Base-by-base conservation (phyloP, 495 filamentous ascomycete genomes). In the Penicillium subrubescens region DNA sequence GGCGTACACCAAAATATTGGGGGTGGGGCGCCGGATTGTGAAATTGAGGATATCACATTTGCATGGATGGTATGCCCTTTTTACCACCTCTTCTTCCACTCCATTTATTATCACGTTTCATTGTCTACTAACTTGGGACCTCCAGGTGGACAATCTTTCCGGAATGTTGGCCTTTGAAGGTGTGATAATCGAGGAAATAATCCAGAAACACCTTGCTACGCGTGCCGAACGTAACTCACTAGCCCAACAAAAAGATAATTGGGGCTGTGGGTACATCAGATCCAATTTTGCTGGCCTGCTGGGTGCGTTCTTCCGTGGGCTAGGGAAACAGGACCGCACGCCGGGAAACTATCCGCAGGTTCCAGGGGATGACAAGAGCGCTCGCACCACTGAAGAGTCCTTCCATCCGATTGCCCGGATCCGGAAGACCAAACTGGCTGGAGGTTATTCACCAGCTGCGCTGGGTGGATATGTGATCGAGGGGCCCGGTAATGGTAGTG, bases 31-130 rank as follows among this genome's bases (percentile, higher is more conserved):
- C 29, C 7, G 23, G 21, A 56, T 35, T 15, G 19, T 19, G 53
- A 56, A 56, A 56, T 56, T 10, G 31, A 35, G 53, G 53, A 56
- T 37, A 56, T 56, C 53, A 37, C 53, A 56, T 39, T 56, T 56
- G 53, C 53, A 14, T 56, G 53, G 53, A 56, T 56, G 53, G 53
- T 56, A 35, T 10, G 53, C 37, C 14, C 37, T 41, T 41, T 41
- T 17, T 41, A 41, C 15, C 3, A 41, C 37, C 37, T 41, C 4
- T 41, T 17, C 12, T 41, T 17, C 35, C 35, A 55, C 53, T 35
- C 15, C 17, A 35, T 37, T 23, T 39, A 12, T 31, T 25, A 31
- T 39, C 17, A n/a, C 21, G 33, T 12, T 35, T 56, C 4, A 39
- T 39, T 37, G 19, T 39, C 19, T 35, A n/a, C 8, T 56, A 37